These are phyloP conservation scores for Xylaria flabelliformis DNA, from an alignment of 495 filamentous ascomycete species.

Conservation along the genomic window DNA sequence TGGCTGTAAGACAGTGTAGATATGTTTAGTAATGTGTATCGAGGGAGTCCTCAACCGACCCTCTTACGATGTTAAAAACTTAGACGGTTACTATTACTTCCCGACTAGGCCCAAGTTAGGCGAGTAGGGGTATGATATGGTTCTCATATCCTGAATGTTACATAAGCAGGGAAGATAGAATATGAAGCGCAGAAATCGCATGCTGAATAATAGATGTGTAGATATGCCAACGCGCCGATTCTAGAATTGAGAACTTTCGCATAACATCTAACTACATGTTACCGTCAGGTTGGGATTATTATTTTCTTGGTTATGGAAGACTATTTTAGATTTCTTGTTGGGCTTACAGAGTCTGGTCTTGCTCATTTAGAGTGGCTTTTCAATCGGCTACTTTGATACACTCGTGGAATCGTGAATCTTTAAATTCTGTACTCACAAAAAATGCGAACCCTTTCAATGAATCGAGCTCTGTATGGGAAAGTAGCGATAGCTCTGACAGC, in stretches of 20 bases:
- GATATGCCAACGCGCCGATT: neutral
- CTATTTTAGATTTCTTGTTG: neutral
- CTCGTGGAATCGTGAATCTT: neutral
- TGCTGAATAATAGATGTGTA: neutral
- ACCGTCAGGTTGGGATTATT: neutral
- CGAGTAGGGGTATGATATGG: neutral
- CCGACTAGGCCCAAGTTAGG: neutral
- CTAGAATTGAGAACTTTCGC: neutral
- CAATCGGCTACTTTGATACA: neutral
- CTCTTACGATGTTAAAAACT: neutral
- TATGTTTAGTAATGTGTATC: neutral
- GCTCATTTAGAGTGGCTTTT: neutral
- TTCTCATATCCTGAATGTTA: neutral
- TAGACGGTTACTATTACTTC: neutral
- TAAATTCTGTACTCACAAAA: neutral
- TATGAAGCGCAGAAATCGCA: too few species aligned
- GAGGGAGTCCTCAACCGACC: neutral
- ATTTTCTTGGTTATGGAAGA: neutral
- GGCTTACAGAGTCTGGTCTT: neutral
- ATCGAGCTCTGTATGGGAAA: too few species aligned
- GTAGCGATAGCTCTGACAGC: neutral
- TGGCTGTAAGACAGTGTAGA: neutral
- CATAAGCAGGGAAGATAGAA: neutral
- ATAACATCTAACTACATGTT: neutral
- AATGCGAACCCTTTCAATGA: neutral